These are phyloP conservation scores for Thraustochytrium striatum DNA, from an alignment of 352 stramenopile species.

Conservation along the genomic window DNA sequence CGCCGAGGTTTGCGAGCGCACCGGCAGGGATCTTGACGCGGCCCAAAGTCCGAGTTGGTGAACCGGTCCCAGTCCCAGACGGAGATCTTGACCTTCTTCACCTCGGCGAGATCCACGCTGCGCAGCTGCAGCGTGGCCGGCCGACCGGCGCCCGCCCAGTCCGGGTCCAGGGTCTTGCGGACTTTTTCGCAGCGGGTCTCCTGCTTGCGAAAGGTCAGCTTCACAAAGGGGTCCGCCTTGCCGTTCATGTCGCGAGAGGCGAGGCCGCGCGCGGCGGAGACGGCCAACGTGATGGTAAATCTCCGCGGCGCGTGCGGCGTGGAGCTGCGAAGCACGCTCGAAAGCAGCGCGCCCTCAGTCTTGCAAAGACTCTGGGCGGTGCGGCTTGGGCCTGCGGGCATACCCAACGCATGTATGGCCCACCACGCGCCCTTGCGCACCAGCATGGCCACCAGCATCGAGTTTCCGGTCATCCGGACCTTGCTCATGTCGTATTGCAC, in stretches of 20 bases:
- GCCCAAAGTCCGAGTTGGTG: neutral
- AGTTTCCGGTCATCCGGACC: neutral
- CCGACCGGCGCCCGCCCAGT: neutral
- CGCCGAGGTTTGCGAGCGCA: neutral
- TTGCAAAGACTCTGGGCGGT: neutral
- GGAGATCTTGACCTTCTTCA: neutral
- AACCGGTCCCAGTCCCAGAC: slow-evolving; percentile 19
- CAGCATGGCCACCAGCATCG: neutral
- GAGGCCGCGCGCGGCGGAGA: neutral
- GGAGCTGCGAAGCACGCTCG: neutral
- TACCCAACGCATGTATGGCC: neutral
- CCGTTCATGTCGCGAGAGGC: neutral
- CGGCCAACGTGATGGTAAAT: neutral
- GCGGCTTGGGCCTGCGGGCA: neutral
- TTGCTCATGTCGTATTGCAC: neutral
- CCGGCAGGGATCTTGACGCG: slow-evolving; percentile 4
- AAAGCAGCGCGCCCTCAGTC: neutral
- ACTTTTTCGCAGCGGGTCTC: neutral
- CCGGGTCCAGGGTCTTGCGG: neutral
- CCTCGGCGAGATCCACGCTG: neutral
- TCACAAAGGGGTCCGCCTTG: neutral
- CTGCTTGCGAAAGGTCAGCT: neutral
- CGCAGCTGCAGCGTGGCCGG: neutral
- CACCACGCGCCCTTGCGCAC: neutral
- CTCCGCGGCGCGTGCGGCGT: neutral